Conservation (phyloP, 371 early-diverging fungal genomes). For the Coemansia sp. region DNA sequence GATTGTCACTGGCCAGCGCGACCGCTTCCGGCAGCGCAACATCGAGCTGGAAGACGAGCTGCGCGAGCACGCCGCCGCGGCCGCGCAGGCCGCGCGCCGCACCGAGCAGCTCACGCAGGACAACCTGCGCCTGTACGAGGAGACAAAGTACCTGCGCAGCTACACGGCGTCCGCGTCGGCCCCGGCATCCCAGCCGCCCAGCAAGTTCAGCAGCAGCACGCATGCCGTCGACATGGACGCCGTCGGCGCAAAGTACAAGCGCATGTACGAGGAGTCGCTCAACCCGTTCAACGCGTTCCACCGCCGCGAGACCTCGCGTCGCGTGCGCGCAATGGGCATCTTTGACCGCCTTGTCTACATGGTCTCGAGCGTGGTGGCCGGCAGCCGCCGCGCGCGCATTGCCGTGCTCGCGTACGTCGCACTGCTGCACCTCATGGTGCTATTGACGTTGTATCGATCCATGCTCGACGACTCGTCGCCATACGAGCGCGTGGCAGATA, state of each 20-base stretch:
- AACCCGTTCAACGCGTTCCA: conserved; percentile 89
- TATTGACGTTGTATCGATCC: conserved; percentile 61
- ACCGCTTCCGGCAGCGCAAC: conserved; percentile 83
- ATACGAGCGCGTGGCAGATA: neutral
- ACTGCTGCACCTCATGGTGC: conserved; percentile 75
- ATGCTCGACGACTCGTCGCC: conserved; percentile 18
- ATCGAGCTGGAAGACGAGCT: conserved; percentile 78
- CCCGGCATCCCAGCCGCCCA: conserved; percentile 11
- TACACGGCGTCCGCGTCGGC: conserved; percentile 42
- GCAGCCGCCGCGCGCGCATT: conserved; percentile 71
- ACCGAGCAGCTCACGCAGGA: conserved; percentile 68
- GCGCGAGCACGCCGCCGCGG: conserved; percentile 56
- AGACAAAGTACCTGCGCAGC: conserved; percentile 71
- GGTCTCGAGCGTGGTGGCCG: conserved; percentile 56
- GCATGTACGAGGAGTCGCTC: conserved; percentile 79
- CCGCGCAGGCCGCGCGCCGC: conserved; percentile 67
- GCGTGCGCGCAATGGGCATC: conserved; percentile 72
- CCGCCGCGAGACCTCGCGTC: conserved; percentile 67
- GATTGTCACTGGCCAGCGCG: conserved; percentile 86
- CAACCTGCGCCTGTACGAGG: conserved; percentile 84
- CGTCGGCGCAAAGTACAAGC: conserved; percentile 69
- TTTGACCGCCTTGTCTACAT: conserved; percentile 62
- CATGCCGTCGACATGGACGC: conserved; percentile 35
- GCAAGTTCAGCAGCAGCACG: conserved; percentile 4
- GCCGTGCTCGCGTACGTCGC: conserved; percentile 70